These are phyloP conservation scores for Yamagishiella unicocca DNA, from an alignment of 139 green algal genomes.

Conservation along the genomic window DNA sequence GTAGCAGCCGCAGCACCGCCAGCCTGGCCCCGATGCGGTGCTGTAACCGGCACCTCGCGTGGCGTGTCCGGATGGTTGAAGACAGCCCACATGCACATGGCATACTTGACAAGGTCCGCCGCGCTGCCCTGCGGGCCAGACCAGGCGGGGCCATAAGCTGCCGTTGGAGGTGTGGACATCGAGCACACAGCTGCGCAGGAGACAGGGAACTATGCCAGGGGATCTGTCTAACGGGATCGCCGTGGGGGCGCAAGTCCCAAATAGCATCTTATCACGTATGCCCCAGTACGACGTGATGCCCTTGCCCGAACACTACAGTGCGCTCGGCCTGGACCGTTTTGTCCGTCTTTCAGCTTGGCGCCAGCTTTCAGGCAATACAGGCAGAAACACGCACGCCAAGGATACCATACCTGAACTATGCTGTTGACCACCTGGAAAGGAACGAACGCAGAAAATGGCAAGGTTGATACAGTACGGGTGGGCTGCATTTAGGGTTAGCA, in stretches of 20 bases:
- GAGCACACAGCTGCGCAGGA: not conserved
- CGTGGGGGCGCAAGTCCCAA: too few species aligned
- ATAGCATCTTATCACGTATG: not conserved
- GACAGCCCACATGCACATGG: conserved; percentile 61
- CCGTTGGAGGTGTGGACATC: not conserved
- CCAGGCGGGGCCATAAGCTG: not conserved
- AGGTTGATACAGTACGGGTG: too few species aligned
- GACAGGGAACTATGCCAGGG: not conserved
- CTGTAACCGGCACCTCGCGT: not conserved
- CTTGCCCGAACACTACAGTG: too few species aligned
- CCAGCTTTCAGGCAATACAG: too few species aligned
- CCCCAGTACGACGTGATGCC: too few species aligned
- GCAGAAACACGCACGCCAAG: too few species aligned
- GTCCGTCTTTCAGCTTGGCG: too few species aligned
- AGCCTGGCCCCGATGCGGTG: not conserved
- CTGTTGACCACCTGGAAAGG: conserved; percentile 63
- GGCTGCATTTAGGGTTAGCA: too few species aligned
- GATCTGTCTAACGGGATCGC: too few species aligned
- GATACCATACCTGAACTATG: conserved; percentile 63
- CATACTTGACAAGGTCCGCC: conserved; percentile 73
- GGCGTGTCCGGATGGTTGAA: conserved; percentile 28
- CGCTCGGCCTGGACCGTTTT: too few species aligned
- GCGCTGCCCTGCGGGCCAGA: conserved; percentile 59
- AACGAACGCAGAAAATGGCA: too few species aligned
- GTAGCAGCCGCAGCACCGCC: too few species aligned